Base-by-base conservation (phyloP, 768 basidiomycete genomes). In the Auriscalpium vulgare region DNA sequence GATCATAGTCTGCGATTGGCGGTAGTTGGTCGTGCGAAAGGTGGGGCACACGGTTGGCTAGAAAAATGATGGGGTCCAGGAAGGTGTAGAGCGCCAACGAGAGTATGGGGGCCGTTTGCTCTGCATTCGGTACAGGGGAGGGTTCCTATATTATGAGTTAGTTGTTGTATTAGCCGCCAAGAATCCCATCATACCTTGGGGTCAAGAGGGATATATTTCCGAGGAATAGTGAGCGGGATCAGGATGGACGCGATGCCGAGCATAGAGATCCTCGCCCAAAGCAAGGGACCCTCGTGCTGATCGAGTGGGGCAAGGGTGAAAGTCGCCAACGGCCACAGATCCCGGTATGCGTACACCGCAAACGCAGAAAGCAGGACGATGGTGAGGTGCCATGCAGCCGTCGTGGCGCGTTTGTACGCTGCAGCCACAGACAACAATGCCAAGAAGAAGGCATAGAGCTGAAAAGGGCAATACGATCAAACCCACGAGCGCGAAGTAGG, bases 31-130 rank as follows among this genome's bases (percentile, higher is more conserved):
- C 73, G 45, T 69, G 68, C 0, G 76, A 63, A 1, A 83, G 62
- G 62, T 78, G 79, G 4, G 72, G 57, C 16, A 74, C 64, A n/a
- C 70, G 65, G 57, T 74, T 72, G 0, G 75, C 80, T 9, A 67
- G 60, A 53, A 71, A 71, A 17, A 85, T 68, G 37, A 79, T 66
- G 3, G 73, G 72, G 58, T 87, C 81, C 57, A 87, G 68, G 68
- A 76, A 88, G 16, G 70, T 67, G 63, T 75, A 85, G 4, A 74
- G 63, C 16, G 77, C 37, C 56, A 73, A 67, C 2, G 69, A 69
- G 14, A 70, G 35, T 37, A 60, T 49, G 1, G 67, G 67, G 7
- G 68, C 66, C 0, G 68, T 71, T 57, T 71, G 69, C 51, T 70
- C 68, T 1, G 67, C 63, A 56, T 66, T 68, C 0, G 62, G 58